Evolutionary conservation across 495 filamentous ascomycete genomes (phyloP), one percentile per base, ranked within the genome.

Genomic region (Penicillium dipodomyicola): DNA sequence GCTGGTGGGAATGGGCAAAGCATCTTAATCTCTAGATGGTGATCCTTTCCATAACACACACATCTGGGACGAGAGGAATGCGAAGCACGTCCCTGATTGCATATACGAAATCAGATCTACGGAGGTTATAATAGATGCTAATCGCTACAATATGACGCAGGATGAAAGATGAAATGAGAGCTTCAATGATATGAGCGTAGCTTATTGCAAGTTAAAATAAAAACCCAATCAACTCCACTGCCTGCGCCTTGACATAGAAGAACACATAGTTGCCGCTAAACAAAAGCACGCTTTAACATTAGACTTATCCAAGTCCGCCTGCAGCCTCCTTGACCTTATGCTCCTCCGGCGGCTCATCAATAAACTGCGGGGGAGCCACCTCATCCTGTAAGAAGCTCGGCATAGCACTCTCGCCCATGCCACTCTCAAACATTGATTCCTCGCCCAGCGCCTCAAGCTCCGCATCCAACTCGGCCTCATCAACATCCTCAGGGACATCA

Each of bases 381-480:
- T 92, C 92, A 65, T 96, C 92, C 68, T 90, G 81, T 80, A 98
- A 81, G 74, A 94, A 97, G 58, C 87, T 87, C 9, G 95, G 95
- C 60, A 93, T 76, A 22, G 83, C 83, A 19, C 77, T 78, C 48
- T 83, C 82, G 17, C 78, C 81, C 51, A 83, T 79, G 35, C 75
- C 76, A 43, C 81, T 74, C 58, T 85, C 82, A 54, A 92, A 79
- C 76, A 96, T 87, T 14, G 87, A 85, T 75, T 99, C 94, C 58
- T 92, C 90, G 7, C 93, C 92, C 22, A 99, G 75, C 27, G 92
- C 90, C 77, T 99, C 94, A 61, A 98, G 76, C 76, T 98, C 94
- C 4, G 95, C 95, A 73, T 99, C 94, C 58, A 97, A 76, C 75
- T 99, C 94, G 2, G 89, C 87, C 84, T 99, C 95, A 75, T 99